Evolutionary conservation across 805 yeast species (phyloP).

Genomic region (Komagataella pastoris): DNA sequence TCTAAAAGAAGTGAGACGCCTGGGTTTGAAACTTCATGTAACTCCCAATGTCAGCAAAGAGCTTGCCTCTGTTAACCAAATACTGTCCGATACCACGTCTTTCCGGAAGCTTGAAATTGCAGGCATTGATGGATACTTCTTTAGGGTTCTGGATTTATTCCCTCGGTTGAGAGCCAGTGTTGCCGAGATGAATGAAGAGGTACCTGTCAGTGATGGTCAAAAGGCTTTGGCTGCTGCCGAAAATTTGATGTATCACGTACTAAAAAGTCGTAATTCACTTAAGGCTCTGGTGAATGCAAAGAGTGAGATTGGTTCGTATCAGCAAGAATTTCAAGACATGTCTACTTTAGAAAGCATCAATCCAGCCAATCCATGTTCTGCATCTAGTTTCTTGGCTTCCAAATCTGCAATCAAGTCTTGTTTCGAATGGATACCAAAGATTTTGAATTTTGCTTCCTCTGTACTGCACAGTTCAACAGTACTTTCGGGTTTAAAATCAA

Average conservation of each 20-base stretch:
- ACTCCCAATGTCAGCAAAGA: slow-evolving; percentile 51
- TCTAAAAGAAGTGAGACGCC: slow-evolving; percentile 54
- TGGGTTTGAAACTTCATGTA: slow-evolving; percentile 62
- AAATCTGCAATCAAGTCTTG: neutral
- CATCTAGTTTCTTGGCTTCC: neutral
- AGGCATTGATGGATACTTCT: slow-evolving; percentile 41
- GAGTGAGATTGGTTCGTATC: slow-evolving; percentile 2
- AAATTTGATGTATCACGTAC: slow-evolving; percentile 45
- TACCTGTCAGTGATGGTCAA: slow-evolving; percentile 61
- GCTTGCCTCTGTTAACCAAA: slow-evolving; percentile 48
- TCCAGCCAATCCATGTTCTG: neutral
- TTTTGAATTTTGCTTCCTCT: neutral
- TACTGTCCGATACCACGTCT: slow-evolving; percentile 42
- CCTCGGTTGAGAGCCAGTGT: slow-evolving; percentile 68
- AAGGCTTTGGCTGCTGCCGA: slow-evolving; percentile 71
- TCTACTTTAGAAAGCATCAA: neutral
- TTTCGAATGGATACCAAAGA: neutral
- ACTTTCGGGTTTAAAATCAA: neutral
- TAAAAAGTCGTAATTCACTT: slow-evolving; percentile 38
- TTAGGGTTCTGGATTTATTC: slow-evolving; percentile 60
- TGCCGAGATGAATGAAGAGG: slow-evolving; percentile 50
- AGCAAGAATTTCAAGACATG: slow-evolving; percentile 3
- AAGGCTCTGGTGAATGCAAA: slow-evolving; percentile 1
- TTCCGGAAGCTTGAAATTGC: slow-evolving; percentile 25
- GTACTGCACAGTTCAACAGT: neutral